Base-by-base conservation (phyloP, 2,329 filamentous ascomycete genomes). In the Neocucurbitaria cava region DNA sequence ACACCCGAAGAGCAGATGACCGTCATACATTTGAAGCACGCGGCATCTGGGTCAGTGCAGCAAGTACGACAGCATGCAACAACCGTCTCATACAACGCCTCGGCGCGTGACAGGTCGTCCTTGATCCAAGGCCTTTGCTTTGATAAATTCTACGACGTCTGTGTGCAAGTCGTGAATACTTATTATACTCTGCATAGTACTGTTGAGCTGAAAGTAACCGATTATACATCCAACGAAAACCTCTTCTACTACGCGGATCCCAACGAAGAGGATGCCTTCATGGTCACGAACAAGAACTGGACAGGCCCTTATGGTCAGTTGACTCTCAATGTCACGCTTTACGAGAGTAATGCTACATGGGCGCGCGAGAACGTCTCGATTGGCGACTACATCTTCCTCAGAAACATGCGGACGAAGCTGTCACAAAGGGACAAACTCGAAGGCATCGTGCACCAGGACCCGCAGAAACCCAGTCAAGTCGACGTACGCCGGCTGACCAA, bases 301-400 rank as follows among this genome's bases (percentile, higher is more conserved):
- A 78, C 79, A 1, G 92, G 92, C 0, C 93, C 93, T 0, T 88
- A 79, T 62, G 93, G 92, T 2, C 87, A 87, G 66, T 79, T 84
- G 68, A 88, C 87, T 1, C 79, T 97, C 47, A 87, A 88, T 63
- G 76, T 97, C 21, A 89, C 86, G 24, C 81, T 90, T 24, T 96
- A 82, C 72, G 86, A 88, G 13, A 84, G 85, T 0, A 89, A 96
- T 71, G 85, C 87, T 1, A 64, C 70, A 1, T 85, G 78, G 58
- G 82, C 88, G n/a, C 81, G 80, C 15, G 68, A 81, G 0, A 72
- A 85, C 6, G 77, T 95, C 23, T 76, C 80, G 2, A 72, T 78
- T n/a, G 84, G 85, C 3, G 78, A 86, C 21, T 88, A 89, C 80
- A 77, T 96, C 2, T 76, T 76, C 3, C 74, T 97, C 5, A 82